phyloP scores from a whole-genome alignment of 148 eudicot genomes.

The Silene latifolia region DNA sequence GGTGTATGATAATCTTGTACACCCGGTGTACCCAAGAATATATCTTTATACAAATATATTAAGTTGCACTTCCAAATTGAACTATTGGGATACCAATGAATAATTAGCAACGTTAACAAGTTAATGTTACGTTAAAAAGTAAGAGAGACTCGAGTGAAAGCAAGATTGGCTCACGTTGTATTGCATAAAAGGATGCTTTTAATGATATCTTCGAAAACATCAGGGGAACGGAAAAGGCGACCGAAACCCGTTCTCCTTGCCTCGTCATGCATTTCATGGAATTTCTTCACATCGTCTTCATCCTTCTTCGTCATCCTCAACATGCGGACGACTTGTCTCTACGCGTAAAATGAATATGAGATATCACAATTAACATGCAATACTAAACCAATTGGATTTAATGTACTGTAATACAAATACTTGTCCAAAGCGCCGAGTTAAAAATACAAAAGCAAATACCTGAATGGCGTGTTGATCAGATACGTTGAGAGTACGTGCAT shows the following conservation, averaged over 20 bases:
- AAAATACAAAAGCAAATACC: neutral
- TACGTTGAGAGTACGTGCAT: neutral
- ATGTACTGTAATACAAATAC: no score
- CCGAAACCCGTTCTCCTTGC: conserved; percentile 37
- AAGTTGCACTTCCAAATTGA: no score
- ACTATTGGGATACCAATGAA: no score
- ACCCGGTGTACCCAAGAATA: no score
- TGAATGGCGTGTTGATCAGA: conserved; percentile 3
- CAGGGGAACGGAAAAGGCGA: conserved; percentile 46
- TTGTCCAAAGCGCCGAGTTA: neutral
- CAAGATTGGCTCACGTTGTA: neutral
- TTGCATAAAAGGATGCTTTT: conserved; percentile 38
- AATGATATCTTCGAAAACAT: conserved; percentile 46
- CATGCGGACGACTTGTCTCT: conserved; percentile 44
- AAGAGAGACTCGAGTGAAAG: neutral
- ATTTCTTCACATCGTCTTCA: conserved; percentile 22
- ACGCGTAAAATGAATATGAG: neutral
- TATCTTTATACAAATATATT: no score
- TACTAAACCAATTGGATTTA: no score
- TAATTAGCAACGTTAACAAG: no score
- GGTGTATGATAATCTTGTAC: no score
- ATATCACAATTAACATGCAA: neutral
- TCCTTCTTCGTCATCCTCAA: conserved; percentile 34
- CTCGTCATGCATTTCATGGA: conserved; percentile 24
- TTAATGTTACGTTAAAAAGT: no score